Conservation (phyloP, 208 protist genomes). For the Porcisia hertigi region DNA sequence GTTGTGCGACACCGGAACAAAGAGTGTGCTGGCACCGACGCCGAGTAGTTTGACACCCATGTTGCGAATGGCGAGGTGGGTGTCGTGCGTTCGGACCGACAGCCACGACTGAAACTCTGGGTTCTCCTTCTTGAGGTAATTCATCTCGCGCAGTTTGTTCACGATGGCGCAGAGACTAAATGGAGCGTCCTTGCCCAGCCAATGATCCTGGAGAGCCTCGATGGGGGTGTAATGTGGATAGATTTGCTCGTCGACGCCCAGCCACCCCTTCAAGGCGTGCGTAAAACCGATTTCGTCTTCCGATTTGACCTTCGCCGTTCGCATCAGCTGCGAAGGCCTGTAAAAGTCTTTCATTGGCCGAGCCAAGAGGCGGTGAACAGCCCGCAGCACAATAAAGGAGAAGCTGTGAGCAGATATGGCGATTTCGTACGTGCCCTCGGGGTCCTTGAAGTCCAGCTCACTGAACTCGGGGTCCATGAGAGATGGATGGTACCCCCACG, state of each 20-base stretch:
- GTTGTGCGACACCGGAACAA: conserved; percentile 76
- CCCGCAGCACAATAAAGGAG: conserved; percentile 70
- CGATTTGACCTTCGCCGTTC: conserved; percentile 64
- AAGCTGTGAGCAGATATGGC: conserved; percentile 84
- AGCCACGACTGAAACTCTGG: conserved; percentile 91
- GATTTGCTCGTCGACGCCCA: conserved; percentile 82
- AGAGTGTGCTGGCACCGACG: conserved; percentile 82
- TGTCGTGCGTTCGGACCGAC: conserved; percentile 71
- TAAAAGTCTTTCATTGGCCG: conserved; percentile 88
- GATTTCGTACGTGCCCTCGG: conserved; percentile 79
- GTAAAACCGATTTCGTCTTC: conserved; percentile 77
- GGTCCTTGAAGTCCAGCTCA: conserved; percentile 78
- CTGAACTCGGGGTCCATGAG: conserved; percentile 89
- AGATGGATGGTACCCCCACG: conserved; percentile 84
- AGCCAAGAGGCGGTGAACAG: conserved; percentile 67
- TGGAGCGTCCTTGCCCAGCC: conserved; percentile 86
- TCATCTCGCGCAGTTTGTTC: conserved; percentile 91
- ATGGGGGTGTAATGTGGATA: conserved; percentile 90
- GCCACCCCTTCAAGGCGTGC: conserved; percentile 86
- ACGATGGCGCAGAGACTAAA: conserved; percentile 84
- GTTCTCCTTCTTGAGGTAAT: conserved; percentile 84
- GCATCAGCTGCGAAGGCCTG: conserved; percentile 82
- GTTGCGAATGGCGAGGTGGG: conserved; percentile 83
- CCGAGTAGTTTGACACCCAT: conserved; percentile 81
- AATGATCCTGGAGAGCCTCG: conserved; percentile 89